Evolutionary conservation across 192 early-diverging fungal species (phyloP).

Genomic region (Backusella australiensis): DNA sequence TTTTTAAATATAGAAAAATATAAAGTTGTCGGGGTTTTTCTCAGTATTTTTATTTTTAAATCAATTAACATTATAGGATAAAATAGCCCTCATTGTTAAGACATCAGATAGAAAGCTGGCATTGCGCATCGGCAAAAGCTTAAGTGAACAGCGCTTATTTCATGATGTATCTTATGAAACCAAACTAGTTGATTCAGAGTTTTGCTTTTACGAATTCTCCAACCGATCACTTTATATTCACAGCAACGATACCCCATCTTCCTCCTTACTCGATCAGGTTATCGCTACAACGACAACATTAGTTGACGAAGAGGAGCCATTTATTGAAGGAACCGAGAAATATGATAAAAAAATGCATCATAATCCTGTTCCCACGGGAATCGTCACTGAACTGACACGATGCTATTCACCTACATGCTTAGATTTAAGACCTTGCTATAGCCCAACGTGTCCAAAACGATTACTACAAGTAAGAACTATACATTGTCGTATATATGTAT

Average conservation of each 20-base stretch:
- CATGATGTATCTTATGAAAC: constrained; percentile 88
- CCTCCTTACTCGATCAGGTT: neutral
- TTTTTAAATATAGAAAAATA: neutral
- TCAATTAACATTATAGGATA: constrained; percentile 30
- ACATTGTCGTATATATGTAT: neutral
- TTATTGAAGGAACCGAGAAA: neutral
- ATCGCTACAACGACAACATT: neutral
- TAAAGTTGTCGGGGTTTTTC: neutral
- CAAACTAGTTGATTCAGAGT: constrained; percentile 74
- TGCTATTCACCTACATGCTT: constrained; percentile 95
- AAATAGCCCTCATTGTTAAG: constrained; percentile 71
- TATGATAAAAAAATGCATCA: neutral
- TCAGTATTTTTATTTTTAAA: neutral
- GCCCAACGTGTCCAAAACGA: constrained; percentile 82
- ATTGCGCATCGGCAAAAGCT: constrained; percentile 80
- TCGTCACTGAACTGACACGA: constrained; percentile 85
- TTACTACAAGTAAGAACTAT: constrained; percentile 53
- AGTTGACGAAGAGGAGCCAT: neutral
- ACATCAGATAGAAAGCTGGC: constrained; percentile 87
- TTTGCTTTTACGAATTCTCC: constrained; percentile 79
- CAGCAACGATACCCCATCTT: neutral
- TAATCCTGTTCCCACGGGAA: constrained; percentile 63
- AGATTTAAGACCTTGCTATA: constrained; percentile 80
- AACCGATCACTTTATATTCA: constrained; percentile 3
- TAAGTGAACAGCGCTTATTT: constrained; percentile 90